Percentiles rank a stretch among this genome's conserved stretches.
phyloP scores from a whole-genome alignment of 371 early-diverging fungal genomes.

The Chytridiales sp. region DNA sequence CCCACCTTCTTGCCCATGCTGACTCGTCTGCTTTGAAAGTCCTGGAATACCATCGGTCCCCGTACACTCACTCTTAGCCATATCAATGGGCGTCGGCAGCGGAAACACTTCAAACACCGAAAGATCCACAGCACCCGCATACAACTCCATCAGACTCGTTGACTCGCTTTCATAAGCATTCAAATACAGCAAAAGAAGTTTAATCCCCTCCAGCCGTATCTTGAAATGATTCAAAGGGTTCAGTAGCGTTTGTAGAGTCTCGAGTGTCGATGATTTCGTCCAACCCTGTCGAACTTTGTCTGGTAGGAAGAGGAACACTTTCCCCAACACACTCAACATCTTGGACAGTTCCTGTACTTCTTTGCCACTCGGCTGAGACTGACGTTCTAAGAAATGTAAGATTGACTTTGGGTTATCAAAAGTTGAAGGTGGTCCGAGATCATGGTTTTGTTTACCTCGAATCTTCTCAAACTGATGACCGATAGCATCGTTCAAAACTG shows the following conservation, averaged over 20 bases:
- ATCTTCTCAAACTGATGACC: constrained; percentile 73
- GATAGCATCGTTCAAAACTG: constrained; percentile 67
- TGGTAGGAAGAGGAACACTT: constrained; percentile 66
- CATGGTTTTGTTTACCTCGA: too few relatives aligned
- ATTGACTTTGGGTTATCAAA: constrained; percentile 1
- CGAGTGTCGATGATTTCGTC: constrained; percentile 57
- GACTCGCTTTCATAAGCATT: constrained; percentile 65
- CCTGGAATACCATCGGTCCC: constrained; percentile 13
- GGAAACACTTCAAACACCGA: constrained; percentile 61
- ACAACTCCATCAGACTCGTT: constrained; percentile 18
- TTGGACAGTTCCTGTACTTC: constrained; percentile 67
- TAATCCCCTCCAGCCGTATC: constrained; percentile 71
- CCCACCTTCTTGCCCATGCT: background rate
- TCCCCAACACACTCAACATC: constrained; percentile 61
- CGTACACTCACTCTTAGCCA: constrained; percentile 30
- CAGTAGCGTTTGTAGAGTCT: constrained; percentile 33
- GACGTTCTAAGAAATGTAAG: too few relatives aligned
- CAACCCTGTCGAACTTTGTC: constrained; percentile 72
- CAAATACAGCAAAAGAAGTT: constrained; percentile 70
- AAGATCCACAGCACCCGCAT: constrained; percentile 64
- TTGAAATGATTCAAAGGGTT: constrained; percentile 65
- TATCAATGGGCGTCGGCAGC: constrained; percentile 33
- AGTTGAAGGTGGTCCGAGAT: too few relatives aligned
- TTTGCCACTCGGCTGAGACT: constrained; percentile 51
- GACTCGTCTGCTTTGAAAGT: background rate